phyloP scores from a whole-genome alignment of 768 basidiomycete species.

The Tylopilus intermedius region DNA sequence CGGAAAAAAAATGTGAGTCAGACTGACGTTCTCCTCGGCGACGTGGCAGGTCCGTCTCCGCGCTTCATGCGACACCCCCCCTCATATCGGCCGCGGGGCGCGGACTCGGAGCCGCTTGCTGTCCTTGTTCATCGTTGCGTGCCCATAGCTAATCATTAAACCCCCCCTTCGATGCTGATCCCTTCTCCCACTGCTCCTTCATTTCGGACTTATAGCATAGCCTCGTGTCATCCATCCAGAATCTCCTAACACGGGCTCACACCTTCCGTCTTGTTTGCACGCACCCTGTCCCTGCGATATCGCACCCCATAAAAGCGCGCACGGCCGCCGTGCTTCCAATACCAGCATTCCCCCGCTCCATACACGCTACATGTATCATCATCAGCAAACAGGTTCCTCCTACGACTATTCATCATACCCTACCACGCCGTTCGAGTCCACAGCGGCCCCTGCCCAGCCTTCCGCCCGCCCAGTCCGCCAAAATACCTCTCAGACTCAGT shows the following conservation, averaged over 20 bases:
- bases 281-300: slow-evolving; percentile 27
- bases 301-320: slow-evolving; percentile 29
- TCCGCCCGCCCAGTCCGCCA: slow-evolving; percentile 28
- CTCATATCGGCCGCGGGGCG: slow-evolving; percentile 20
- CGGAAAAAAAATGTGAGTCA: slow-evolving; percentile 22
- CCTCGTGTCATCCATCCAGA: slow-evolving; percentile 31
- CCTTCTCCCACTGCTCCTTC: slow-evolving; percentile 31
- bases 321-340: slow-evolving; percentile 16
- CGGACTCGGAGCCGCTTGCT: slow-evolving; percentile 23
- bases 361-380: slow-evolving; percentile 52
- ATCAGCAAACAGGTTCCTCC: slow-evolving; percentile 38
- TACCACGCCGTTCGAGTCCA: slow-evolving; percentile 23
- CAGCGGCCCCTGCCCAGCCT: slow-evolving; percentile 27
- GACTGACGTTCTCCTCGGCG: background rate
- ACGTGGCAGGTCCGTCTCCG: slow-evolving; percentile 7
- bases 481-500: slow-evolving; percentile 31
- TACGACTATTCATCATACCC: slow-evolving; percentile 51
- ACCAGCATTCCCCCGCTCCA: slow-evolving; percentile 42
- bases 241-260: slow-evolving; percentile 28
- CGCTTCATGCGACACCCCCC: background rate
- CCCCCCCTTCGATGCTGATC: slow-evolving; percentile 29
- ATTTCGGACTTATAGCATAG: slow-evolving; percentile 34
- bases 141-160: slow-evolving; percentile 31
- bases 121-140: slow-evolving; percentile 26
- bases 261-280: slow-evolving; percentile 25